phyloP scores from a whole-genome alignment of 2,329 filamentous ascomycete species.

The Cladosporium sp. region DNA sequence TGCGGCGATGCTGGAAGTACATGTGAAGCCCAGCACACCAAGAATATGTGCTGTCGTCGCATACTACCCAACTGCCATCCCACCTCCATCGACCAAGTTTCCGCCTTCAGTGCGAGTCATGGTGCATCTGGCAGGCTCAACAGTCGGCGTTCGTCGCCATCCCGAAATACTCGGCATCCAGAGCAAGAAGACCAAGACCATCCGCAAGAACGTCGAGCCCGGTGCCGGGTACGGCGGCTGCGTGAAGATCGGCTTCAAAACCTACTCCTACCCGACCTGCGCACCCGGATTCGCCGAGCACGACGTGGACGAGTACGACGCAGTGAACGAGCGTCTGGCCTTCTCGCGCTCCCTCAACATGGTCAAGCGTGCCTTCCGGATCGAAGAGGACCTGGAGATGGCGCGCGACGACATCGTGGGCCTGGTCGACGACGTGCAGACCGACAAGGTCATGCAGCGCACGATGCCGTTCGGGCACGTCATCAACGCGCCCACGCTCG shows the following conservation, averaged over 20 bases:
- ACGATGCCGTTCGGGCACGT: conserved; percentile 36
- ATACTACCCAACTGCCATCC: conserved; percentile 57
- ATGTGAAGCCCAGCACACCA: conserved; percentile 47
- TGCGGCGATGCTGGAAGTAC: conserved; percentile 52
- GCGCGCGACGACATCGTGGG: conserved; percentile 34
- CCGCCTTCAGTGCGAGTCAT: conserved; percentile 43
- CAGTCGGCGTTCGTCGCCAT: conserved; percentile 43
- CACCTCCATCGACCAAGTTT: conserved; percentile 42
- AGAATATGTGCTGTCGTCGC: conserved; percentile 55
- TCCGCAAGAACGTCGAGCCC: conserved; percentile 43
- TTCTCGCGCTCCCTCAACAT: conserved; percentile 60
- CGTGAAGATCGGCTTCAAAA: conserved; percentile 38
- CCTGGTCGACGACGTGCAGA: conserved; percentile 11
- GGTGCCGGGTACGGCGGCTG: conserved; percentile 47
- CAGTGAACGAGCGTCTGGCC: conserved; percentile 57
- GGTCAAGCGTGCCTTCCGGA: conserved; percentile 55
- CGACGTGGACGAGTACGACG: conserved; percentile 62
- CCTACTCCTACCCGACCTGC: conserved; percentile 51
- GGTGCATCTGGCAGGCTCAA: conserved; percentile 51
- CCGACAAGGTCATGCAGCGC: conserved; percentile 29
- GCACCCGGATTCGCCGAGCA: conserved; percentile 65
- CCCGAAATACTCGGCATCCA: conserved; percentile 48
- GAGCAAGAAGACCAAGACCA: conserved; percentile 43
- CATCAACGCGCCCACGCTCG: conserved; percentile 41
- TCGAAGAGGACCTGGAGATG: conserved; percentile 41